These are phyloP conservation scores for Dactylis glomerata DNA, from an alignment of 176 grass and related monocot genomes.

Conservation along the genomic window DNA sequence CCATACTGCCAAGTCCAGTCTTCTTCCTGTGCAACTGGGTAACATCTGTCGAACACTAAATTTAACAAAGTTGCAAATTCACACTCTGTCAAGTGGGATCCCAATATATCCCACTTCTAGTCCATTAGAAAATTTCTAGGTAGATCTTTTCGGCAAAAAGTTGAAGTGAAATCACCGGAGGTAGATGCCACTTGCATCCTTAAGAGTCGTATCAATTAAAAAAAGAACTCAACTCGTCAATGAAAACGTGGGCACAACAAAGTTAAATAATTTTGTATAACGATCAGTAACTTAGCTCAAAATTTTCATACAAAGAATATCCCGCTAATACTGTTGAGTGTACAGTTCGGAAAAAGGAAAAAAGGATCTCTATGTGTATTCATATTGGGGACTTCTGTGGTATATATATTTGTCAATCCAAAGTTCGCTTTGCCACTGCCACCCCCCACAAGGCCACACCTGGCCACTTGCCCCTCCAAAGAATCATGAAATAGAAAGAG, in stretches of 20 bases:
- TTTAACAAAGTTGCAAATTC: not conserved
- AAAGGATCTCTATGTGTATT: slow-evolving; percentile 26
- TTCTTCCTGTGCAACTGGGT: not conserved
- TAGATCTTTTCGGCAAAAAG: not conserved
- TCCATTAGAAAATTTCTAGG: not conserved
- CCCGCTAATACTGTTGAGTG: not conserved
- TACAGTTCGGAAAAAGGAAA: not conserved
- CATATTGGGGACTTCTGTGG: slow-evolving; percentile 23
- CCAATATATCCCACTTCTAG: not conserved
- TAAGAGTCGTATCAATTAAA: no score
- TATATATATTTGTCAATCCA: slow-evolving; percentile 29
- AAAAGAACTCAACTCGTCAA: not conserved
- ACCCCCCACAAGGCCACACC: slow-evolving; percentile 4
- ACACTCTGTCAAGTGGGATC: not conserved
- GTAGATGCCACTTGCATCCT: not conserved
- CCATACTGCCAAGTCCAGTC: not conserved
- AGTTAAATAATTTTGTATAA: not conserved
- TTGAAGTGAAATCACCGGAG: not conserved
- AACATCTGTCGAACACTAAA: not conserved
- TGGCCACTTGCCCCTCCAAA: slow-evolving; percentile 4
- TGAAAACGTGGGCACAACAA: not conserved
- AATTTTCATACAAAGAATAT: slow-evolving; percentile 1
- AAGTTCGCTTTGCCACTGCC: slow-evolving; percentile 17
- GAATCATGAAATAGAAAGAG: slow-evolving; percentile 26
- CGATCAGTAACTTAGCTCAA: not conserved